These are phyloP conservation scores for Zea mays DNA, from an alignment of 176 grass and related monocot genomes.

Conservation along the genomic window Zm-B73-REFERENCE-NAM-5.0 NC_050102.1:113414501-113415000, in stretches of 20 bases:
- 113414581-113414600: no score
- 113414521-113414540: no score
- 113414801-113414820: background rate
- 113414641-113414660: no score
- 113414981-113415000: slow-evolving; percentile 20
- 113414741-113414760: background rate
- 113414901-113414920: slow-evolving; percentile 22
- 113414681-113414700: background rate
- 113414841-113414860: slow-evolving; percentile 18
- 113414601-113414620: no score
- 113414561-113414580: no score
- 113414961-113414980: background rate
- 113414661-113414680: no score
- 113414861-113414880: background rate
- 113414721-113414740: background rate
- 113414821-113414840: slow-evolving; percentile 22
- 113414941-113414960: background rate
- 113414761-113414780: background rate
- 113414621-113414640: no score
- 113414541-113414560: no score
- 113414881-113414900: background rate
- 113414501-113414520: no score
- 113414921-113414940: slow-evolving; percentile 6
- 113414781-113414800: background rate
- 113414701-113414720: no score